phyloP scores from a whole-genome alignment of 495 filamentous ascomycete species.

The Pseudevernia furfuracea region DNA sequence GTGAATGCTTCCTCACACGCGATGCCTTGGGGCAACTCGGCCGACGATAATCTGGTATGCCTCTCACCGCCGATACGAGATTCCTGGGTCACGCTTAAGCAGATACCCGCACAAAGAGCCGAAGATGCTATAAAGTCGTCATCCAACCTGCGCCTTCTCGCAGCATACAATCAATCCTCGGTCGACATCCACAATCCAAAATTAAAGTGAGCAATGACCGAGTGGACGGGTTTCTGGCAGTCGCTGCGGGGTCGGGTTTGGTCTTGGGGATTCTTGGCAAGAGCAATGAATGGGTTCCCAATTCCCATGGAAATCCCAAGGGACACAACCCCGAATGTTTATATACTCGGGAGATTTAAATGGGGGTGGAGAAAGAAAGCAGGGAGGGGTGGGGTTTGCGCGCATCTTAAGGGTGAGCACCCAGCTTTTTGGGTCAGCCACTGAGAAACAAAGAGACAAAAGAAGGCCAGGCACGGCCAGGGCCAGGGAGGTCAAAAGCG shows the following conservation, averaged over 20 bases:
- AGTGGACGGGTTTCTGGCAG: not conserved
- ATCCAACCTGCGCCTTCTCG: not conserved
- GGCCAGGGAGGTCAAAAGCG: not conserved
- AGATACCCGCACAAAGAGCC: not conserved
- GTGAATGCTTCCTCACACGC: too few relatives aligned
- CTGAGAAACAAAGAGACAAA: not conserved
- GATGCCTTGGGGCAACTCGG: not conserved
- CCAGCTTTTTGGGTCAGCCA: slow-evolving; percentile 1
- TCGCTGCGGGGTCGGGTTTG: not conserved
- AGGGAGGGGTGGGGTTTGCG: slow-evolving; percentile 10
- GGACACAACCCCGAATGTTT: not conserved
- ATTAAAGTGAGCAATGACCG: not conserved
- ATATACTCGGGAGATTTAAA: not conserved
- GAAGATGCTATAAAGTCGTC: not conserved
- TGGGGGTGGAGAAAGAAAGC: not conserved
- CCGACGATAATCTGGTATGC: not conserved
- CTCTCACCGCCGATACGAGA: not conserved
- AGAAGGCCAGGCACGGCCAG: not conserved
- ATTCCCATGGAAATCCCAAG: not conserved
- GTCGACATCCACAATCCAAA: not conserved
- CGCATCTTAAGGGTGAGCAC: slow-evolving; percentile 12
- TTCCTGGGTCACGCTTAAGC: not conserved
- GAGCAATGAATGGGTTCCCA: not conserved
- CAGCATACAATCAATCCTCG: not conserved
- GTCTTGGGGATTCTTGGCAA: not conserved